Conservation (phyloP, 768 basidiomycete species). For the Tricholoma sp. region DNA sequence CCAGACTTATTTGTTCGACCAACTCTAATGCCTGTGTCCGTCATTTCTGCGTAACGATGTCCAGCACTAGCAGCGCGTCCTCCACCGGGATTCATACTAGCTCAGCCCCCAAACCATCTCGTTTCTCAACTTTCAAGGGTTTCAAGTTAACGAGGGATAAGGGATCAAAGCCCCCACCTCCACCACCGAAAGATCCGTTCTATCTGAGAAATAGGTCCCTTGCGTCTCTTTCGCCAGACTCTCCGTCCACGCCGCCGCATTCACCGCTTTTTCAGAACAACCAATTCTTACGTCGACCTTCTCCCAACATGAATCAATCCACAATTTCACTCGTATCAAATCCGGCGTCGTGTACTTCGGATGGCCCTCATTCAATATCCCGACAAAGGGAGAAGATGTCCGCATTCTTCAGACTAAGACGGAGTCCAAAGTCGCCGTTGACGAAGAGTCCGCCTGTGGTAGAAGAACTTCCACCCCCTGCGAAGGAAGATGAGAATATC, state of each 20-base stretch:
- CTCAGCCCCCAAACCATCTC: slow-evolving; percentile 18
- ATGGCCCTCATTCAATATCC: slow-evolving; percentile 10
- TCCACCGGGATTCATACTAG: slow-evolving; percentile 6
- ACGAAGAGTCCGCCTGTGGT: slow-evolving; percentile 17
- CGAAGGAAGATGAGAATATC: slow-evolving; percentile 53
- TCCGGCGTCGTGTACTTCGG: slow-evolving; percentile 19
- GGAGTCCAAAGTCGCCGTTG: slow-evolving; percentile 24
- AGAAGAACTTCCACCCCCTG: slow-evolving; percentile 14
- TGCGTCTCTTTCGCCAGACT: slow-evolving; percentile 42
- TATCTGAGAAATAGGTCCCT: slow-evolving; percentile 44
- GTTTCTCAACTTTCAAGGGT: slow-evolving; percentile 29
- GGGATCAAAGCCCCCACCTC: slow-evolving; percentile 43
- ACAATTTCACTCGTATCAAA: slow-evolving; percentile 34
- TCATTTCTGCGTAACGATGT: slow-evolving; percentile 15
- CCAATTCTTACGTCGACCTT: slow-evolving; percentile 27
- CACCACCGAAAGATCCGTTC: slow-evolving; percentile 60
- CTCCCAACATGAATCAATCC: slow-evolving; percentile 26
- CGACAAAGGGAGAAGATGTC: slow-evolving; percentile 31
- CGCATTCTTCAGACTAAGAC: slow-evolving; percentile 40
- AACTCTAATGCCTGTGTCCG: background rate
- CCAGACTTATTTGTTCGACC: background rate
- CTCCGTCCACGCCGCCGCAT: slow-evolving; percentile 29
- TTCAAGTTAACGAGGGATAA: slow-evolving; percentile 28
- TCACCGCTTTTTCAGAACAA: slow-evolving; percentile 19
- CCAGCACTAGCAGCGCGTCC: slow-evolving; percentile 19